Evolutionary conservation across 108 stramenopile genomes (phyloP).

Genomic region (Skeletonema tropicum): DNA sequence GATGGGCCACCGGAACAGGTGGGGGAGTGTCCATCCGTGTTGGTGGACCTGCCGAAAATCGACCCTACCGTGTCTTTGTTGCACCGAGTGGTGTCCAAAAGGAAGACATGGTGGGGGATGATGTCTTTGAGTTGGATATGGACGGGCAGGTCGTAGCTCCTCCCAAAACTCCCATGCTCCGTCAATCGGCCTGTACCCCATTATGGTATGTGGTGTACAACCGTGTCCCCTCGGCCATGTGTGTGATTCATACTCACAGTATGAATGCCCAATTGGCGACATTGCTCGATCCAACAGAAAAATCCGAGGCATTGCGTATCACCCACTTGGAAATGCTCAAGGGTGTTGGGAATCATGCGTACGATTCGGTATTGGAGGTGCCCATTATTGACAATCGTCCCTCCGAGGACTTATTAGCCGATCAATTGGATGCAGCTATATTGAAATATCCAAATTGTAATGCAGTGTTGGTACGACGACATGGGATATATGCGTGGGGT

Average conservation of each 20-base stretch:
- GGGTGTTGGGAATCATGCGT: slow-evolving; percentile 91
- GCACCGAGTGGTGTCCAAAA: slow-evolving; percentile 97
- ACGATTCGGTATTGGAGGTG: slow-evolving; percentile 86
- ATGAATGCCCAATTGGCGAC: slow-evolving; percentile 89
- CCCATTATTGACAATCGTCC: slow-evolving; percentile 98
- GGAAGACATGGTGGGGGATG: slow-evolving; percentile 94
- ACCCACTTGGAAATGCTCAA: slow-evolving; percentile 98
- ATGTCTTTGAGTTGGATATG: slow-evolving; percentile 90
- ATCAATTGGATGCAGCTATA: slow-evolving; percentile 79
- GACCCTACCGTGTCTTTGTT: slow-evolving; percentile 87
- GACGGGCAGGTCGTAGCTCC: slow-evolving; percentile 54
- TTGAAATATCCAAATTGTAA: slow-evolving; percentile 84
- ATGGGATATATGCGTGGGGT: slow-evolving; percentile 97
- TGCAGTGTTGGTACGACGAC: slow-evolving; percentile 92
- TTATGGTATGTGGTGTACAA: slow-evolving; percentile 91
- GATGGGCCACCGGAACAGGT: slow-evolving; percentile 96
- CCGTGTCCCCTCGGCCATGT: slow-evolving; percentile 64
- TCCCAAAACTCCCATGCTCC: slow-evolving; percentile 71
- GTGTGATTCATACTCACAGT: slow-evolving; percentile 89
- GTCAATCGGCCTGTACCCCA: slow-evolving; percentile 89
- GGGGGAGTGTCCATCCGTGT: slow-evolving; percentile 90
- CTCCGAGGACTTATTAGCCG: slow-evolving; percentile 88
- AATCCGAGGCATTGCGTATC: slow-evolving; percentile 53
- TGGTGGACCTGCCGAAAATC: slow-evolving; percentile 61
- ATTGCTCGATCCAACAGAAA: slow-evolving; percentile 81